Evolutionary conservation across 768 basidiomycete genomes (phyloP).

Genomic region (Dendrothele bispora): DNA sequence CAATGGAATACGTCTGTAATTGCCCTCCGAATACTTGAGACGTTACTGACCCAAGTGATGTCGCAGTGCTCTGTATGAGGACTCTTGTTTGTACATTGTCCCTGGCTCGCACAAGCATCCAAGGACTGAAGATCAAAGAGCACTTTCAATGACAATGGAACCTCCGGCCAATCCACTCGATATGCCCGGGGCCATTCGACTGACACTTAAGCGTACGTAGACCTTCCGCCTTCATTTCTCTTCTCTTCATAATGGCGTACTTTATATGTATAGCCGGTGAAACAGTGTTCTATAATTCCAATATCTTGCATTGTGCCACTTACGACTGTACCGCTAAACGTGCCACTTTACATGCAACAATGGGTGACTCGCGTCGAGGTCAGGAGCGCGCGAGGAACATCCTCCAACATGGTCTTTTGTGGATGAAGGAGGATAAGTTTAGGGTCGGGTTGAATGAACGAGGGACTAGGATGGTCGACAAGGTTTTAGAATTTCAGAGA

Average conservation of each 20-base stretch:
- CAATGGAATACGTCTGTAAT: constrained; percentile 78
- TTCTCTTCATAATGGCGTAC: not conserved
- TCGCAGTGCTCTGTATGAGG: constrained; percentile 64
- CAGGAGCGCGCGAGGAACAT: constrained; percentile 66
- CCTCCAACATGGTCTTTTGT: constrained; percentile 69
- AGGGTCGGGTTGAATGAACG: constrained; percentile 3
- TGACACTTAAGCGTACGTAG: constrained; percentile 53
- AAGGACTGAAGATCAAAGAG: constrained; percentile 58
- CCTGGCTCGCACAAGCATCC: constrained; percentile 64
- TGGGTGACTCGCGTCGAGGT: constrained; percentile 65
- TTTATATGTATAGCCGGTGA: constrained; percentile 53
- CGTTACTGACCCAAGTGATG: not conserved
- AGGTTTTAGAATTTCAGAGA: constrained; percentile 1
- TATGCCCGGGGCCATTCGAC: constrained; percentile 68
- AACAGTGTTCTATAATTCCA: constrained; percentile 79
- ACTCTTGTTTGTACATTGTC: constrained; percentile 70
- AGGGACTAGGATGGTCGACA: constrained; percentile 6
- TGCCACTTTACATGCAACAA: constrained; percentile 69
- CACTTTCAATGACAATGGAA: constrained; percentile 47
- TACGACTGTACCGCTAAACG: constrained; percentile 52
- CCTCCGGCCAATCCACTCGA: constrained; percentile 57
- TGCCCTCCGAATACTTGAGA: not conserved
- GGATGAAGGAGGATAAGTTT: constrained; percentile 56
- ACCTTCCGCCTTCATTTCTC: not conserved
- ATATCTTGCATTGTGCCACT: constrained; percentile 73